A percentile compares a stretch with the other conserved stretches of the same genome.
These are phyloP conservation scores for Rehmannia glutinosa DNA, from an alignment of 257 asterid genomes.

Conservation along the genomic window DNA sequence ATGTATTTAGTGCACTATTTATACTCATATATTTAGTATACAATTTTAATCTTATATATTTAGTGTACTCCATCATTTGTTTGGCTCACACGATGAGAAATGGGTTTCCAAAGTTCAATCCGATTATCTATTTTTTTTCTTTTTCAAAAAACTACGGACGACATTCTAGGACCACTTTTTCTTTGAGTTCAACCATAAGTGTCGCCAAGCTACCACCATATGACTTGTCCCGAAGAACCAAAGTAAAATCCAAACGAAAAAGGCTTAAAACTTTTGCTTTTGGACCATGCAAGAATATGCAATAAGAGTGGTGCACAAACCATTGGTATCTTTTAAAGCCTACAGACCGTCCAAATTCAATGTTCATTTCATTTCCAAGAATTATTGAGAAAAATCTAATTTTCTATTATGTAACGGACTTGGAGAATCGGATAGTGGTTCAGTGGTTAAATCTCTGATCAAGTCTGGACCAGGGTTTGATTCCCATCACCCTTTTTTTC, in stretches of 20 bases:
- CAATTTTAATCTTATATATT: too few species aligned
- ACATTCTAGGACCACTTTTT: slow-evolving; percentile 6
- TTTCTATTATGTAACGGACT: too few species aligned
- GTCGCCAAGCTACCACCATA: background rate
- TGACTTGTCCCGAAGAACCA: background rate
- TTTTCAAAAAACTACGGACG: background rate
- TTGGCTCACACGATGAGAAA: background rate
- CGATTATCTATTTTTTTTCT: too few species aligned
- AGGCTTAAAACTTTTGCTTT: background rate
- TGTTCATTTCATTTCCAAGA: background rate
- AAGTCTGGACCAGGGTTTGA: too few species aligned
- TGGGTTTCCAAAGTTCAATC: background rate
- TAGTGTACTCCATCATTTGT: background rate
- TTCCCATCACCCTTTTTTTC: too few species aligned
- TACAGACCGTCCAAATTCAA: slow-evolving; percentile 3
- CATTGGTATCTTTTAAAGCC: background rate
- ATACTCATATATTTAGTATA: too few species aligned
- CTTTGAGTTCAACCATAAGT: slow-evolving; percentile 6
- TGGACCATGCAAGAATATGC: slow-evolving; percentile 27
- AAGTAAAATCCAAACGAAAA: slow-evolving; percentile 12
- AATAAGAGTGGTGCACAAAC: slow-evolving; percentile 28
- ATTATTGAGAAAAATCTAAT: background rate
- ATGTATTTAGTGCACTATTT: too few species aligned
- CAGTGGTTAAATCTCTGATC: too few species aligned
- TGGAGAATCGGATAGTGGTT: too few species aligned